Evolutionary conservation across 768 basidiomycete genomes (phyloP), one percentile per base, ranked within the genome.

Genomic region (Lactifluus subvellereus): DNA sequence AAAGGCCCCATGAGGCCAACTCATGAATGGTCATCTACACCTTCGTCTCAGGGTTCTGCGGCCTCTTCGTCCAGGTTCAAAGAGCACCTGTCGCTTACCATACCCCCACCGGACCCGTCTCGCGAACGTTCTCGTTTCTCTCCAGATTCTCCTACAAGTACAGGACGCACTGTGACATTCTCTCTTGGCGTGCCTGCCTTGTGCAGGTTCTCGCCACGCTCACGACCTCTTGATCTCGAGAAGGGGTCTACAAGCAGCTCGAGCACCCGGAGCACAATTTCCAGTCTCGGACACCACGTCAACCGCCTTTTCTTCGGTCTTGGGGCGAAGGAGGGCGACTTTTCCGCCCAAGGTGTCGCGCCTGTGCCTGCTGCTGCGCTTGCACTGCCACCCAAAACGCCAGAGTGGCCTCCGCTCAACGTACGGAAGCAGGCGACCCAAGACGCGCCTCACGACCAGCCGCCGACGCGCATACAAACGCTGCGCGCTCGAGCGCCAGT

Each of bases 41-140:
- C 49, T 22, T 57, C 60, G 14, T 65, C 56, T 35, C 50, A 49
- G 22, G 38, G 42, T 43, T 35, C 58, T 27, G 11, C 22, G 33
- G 13, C 35, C 10, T 27, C 57, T 27, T 43, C 54, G 3, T 62
- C 59, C 32, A 57, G 52, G 42, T 64, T 56, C 57, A 60, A 49
- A 32, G 67, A 68, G 56, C 59, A 66, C 37, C 42, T 66, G 9
- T 66, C 61, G 11, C 20, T 68, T 50, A 1, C 54, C 11, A 42
- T 66, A 54, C 68, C 68, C 13, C 66, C 69, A 8, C 59, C 62
- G 38, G 65, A 71, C 59, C 45, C 59, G 14, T 70, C 70, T 3
- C 42, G 74, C 54, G 74, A 75, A 59, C 60, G 62, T 3, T 80
- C 79, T 49, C 78, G 71, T 52, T 79, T 80, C 69, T 80, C 79